Evolutionary conservation across 75 land plant species (phyloP).

Genomic region (Sequoia sempervirens): DNA sequence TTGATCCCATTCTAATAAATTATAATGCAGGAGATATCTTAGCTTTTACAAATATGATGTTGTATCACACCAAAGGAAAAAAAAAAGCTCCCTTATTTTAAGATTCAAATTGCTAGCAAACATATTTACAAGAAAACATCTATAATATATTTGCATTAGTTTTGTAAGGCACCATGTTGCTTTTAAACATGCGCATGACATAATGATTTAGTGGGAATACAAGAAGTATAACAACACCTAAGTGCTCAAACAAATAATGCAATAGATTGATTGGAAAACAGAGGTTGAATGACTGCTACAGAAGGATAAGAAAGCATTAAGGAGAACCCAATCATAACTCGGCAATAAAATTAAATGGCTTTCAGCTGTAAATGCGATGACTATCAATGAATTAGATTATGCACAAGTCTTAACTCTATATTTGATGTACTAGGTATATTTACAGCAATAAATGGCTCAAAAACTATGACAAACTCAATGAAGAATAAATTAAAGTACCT

Average conservation of each 20-base stretch:
- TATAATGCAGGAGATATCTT: neutral
- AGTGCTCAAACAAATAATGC: neutral
- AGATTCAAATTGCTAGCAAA: neutral
- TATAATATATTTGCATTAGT: neutral
- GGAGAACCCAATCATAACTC: neutral
- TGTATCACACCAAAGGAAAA: neutral
- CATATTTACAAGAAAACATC: neutral
- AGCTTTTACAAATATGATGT: neutral
- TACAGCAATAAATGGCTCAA: neutral
- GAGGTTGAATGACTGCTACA: no score
- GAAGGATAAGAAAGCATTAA: no score
- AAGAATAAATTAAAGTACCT: slow-evolving; percentile 34
- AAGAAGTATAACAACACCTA: neutral
- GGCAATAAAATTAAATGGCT: neutral
- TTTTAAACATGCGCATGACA: neutral
- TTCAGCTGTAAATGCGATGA: neutral
- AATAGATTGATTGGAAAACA: neutral
- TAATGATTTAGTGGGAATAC: neutral
- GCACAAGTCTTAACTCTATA: neutral
- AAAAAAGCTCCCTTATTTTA: neutral
- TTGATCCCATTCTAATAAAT: neutral
- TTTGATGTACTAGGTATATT: neutral
- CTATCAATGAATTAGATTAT: neutral
- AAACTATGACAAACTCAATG: neutral
- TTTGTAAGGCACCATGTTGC: neutral